Conservation (phyloP, 129 eudicot species). For the Flaveria sonorensis region DNA sequence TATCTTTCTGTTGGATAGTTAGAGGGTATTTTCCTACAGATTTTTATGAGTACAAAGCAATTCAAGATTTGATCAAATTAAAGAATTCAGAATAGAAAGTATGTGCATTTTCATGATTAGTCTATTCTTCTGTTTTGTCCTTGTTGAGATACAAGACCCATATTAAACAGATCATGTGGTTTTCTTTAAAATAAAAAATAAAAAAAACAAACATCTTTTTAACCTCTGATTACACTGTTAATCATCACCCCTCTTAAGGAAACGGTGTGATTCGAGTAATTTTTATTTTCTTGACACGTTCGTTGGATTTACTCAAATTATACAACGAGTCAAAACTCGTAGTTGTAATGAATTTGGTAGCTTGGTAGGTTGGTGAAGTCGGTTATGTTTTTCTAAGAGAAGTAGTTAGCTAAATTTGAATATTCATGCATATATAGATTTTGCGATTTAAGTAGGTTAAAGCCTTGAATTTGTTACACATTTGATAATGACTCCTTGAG, state of each 20-base stretch:
- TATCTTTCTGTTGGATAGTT: slow-evolving; percentile 25
- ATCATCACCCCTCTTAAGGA: background rate
- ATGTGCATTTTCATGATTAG: slow-evolving; percentile 25
- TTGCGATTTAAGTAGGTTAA: slow-evolving; percentile 26
- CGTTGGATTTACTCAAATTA: background rate
- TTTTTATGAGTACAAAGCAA: slow-evolving; percentile 31
- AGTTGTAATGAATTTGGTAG: background rate
- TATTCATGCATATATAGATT: slow-evolving; percentile 20
- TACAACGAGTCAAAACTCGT: background rate
- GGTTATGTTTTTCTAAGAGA: slow-evolving; percentile 31
- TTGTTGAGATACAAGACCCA: slow-evolving; percentile 10
- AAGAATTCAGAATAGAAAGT: slow-evolving; percentile 15
- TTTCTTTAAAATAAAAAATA: background rate
- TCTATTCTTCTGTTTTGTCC: slow-evolving; percentile 15
- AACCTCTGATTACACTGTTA: background rate
- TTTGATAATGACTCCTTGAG: slow-evolving; percentile 25
- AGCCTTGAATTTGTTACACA: slow-evolving; percentile 36
- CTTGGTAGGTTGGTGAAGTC: slow-evolving; percentile 10
- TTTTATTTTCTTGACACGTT: background rate
- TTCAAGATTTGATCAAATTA: slow-evolving; percentile 23
- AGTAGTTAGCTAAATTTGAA: slow-evolving; percentile 35
- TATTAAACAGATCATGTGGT: background rate
- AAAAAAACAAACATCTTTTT: background rate
- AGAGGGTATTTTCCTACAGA: slow-evolving; percentile 19
- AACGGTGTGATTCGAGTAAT: background rate